A percentile compares a stretch with the other conserved stretches of the same genome.
Evolutionary conservation across 495 filamentous ascomycete genomes (phyloP).

Genomic region (Penicillium psychrofluorescens): DNA sequence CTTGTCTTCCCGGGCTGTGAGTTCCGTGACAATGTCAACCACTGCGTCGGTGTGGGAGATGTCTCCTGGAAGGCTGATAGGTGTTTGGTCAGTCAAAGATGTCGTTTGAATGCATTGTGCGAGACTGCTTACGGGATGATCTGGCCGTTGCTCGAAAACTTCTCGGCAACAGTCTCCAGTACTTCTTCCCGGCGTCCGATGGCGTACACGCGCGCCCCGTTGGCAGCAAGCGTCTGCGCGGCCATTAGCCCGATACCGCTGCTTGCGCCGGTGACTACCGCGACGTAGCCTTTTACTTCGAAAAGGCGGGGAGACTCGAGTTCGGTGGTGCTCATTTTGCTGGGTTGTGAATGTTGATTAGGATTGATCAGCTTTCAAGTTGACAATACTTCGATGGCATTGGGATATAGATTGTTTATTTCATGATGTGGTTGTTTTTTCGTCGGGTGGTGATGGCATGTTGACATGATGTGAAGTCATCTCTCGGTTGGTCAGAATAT

Average conservation of each 20-base stretch:
- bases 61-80: slow-evolving; percentile 16
- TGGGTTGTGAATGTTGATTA: not conserved
- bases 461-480: slow-evolving; percentile 5
- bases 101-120: not conserved
- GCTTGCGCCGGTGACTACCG: slow-evolving; percentile 49
- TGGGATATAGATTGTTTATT: not conserved
- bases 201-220: slow-evolving; percentile 55
- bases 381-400: slow-evolving; percentile 1
- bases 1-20: slow-evolving; percentile 14
- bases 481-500: not conserved
- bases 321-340: not conserved
- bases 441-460: slow-evolving; percentile 1
- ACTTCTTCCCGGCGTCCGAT: slow-evolving; percentile 50
- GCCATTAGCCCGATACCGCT: slow-evolving; percentile 47
- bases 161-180: slow-evolving; percentile 43
- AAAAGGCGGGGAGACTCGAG: not conserved
- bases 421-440: too few species aligned
- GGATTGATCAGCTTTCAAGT: not conserved
- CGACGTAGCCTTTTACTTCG: slow-evolving; percentile 19
- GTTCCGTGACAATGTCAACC: slow-evolving; percentile 11
- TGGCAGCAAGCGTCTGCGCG: slow-evolving; percentile 52
- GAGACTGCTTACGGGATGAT: slow-evolving; percentile 26
- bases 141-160: slow-evolving; percentile 28
- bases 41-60: slow-evolving; percentile 27
- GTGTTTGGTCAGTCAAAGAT: not conserved